Evolutionary conservation across 2,329 filamentous ascomycete genomes (phyloP).

Genomic region (Waltergamsia citrina): DNA sequence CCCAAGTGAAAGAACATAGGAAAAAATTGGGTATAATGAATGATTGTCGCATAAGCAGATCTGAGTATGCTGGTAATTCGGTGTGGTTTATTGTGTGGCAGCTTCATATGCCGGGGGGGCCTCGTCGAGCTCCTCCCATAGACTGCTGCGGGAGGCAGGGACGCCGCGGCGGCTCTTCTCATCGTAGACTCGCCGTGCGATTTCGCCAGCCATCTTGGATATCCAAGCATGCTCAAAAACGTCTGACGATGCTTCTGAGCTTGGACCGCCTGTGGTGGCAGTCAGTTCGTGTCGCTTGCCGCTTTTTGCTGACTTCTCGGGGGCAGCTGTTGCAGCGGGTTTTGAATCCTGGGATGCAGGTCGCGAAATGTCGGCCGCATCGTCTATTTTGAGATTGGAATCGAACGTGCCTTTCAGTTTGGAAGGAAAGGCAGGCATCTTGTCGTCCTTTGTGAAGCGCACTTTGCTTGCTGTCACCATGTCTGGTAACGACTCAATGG

Average conservation of each 20-base stretch:
- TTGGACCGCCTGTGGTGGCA: slow-evolving; percentile 10
- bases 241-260: slow-evolving; percentile 41
- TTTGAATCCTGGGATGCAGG: no score
- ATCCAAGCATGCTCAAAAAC: slow-evolving; percentile 80
- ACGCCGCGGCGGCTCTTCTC: slow-evolving; percentile 54
- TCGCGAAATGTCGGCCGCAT: slow-evolving; percentile 13
- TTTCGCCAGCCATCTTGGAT: slow-evolving; percentile 88
- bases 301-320: no score
- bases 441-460: slow-evolving; percentile 23
- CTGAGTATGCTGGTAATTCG: background rate
- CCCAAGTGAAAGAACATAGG: slow-evolving; percentile 2
- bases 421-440: slow-evolving; percentile 5
- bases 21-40: slow-evolving; percentile 1
- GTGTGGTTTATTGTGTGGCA: slow-evolving; percentile 20
- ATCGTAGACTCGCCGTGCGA: slow-evolving; percentile 78
- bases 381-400: slow-evolving; percentile 8
- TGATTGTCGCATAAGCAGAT: slow-evolving; percentile 1
- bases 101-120: slow-evolving; percentile 56
- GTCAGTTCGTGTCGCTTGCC: no score
- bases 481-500: slow-evolving; percentile 30
- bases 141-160: background rate
- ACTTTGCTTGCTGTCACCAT: slow-evolving; percentile 24
- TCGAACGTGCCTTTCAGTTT: background rate
- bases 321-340: slow-evolving; percentile 5
- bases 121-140: slow-evolving; percentile 42